Evolutionary conservation across 129 eudicot species (phyloP).

Genomic region (sunflower (Helianthus annuus)): HanXRQr2.0-SUNRISE NC_035441.2:185957067-185957566

Average conservation of each 20-base stretch:
- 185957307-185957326: background rate
- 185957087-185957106: slow-evolving; percentile 98
- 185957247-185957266: slow-evolving; percentile 3
- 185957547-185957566: no score
- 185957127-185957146: slow-evolving; percentile 93
- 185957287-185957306: background rate
- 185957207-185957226: background rate
- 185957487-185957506: no score
- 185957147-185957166: slow-evolving; percentile 98
- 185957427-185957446: background rate
- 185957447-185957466: no score
- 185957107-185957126: slow-evolving; percentile 77
- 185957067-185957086: slow-evolving; percentile 82
- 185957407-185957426: background rate
- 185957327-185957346: background rate
- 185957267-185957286: background rate
- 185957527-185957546: no score
- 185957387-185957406: background rate
- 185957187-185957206: slow-evolving; percentile 8
- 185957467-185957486: no score
- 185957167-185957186: slow-evolving; percentile 46
- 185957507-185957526: no score
- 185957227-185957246: background rate
- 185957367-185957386: background rate
- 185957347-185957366: background rate